These are phyloP conservation scores for Boletus mariae DNA, from an alignment of 1,284 basidiomycete species.

Conservation along the genomic window DNA sequence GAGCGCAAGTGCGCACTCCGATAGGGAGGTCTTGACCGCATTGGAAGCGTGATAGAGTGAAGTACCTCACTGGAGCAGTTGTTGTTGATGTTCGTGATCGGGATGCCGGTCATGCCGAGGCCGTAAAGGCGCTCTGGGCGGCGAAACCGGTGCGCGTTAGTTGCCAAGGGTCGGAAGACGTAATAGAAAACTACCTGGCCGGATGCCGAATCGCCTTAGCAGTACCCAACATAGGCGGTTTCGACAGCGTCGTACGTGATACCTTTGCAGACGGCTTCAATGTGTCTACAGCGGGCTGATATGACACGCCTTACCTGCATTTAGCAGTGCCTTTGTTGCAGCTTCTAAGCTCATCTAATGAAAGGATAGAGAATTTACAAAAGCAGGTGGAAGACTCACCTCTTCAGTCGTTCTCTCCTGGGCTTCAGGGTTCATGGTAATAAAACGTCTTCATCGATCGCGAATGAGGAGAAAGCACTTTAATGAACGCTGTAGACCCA, in stretches of 20 bases:
- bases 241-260: too few relatives aligned
- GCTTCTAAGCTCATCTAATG: too few relatives aligned
- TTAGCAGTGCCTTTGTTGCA: too few relatives aligned
- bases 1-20: conserved; percentile 52
- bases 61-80: conserved; percentile 34
- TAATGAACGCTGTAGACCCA: conserved; percentile 70
- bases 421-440: conserved; percentile 41
- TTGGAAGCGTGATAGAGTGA: conserved; percentile 67
- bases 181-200: not conserved
- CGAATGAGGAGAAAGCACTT: conserved; percentile 41
- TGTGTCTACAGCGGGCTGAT: too few relatives aligned
- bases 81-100: conserved; percentile 24
- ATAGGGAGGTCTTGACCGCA: conserved; percentile 47
- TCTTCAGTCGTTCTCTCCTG: conserved; percentile 60
- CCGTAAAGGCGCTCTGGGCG: conserved; percentile 40
- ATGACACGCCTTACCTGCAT: too few relatives aligned
- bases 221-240: too few relatives aligned
- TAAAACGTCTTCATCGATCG: not conserved
- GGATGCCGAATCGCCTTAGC: too few relatives aligned
- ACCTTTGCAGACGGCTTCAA: too few relatives aligned
- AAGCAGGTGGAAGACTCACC: conserved; percentile 36
- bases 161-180: not conserved
- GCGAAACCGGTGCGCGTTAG: too few relatives aligned
- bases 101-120: conserved; percentile 47
- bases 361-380: not conserved